A percentile compares a stretch with the other conserved stretches of the same genome.
Evolutionary conservation across 108 stramenopile species (phyloP).

Genomic region (Asterionellopsis glacialis): DNA sequence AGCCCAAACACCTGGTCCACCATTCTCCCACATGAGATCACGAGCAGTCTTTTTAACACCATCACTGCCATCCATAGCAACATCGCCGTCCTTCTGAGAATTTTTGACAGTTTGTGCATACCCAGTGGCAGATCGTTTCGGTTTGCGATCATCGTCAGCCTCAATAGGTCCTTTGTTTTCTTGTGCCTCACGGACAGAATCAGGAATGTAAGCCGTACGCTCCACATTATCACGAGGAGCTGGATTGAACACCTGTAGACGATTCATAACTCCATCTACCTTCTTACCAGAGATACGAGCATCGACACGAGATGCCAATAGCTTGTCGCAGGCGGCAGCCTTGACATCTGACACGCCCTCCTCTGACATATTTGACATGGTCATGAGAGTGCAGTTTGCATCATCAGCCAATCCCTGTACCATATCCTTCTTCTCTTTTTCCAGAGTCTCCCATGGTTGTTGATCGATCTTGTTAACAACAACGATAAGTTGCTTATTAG

Average conservation of each 20-base stretch:
- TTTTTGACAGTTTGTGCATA: slow-evolving; percentile 73
- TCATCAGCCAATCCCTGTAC: slow-evolving; percentile 62
- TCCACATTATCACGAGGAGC: slow-evolving; percentile 84
- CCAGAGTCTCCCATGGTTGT: slow-evolving; percentile 86
- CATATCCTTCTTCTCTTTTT: slow-evolving; percentile 63
- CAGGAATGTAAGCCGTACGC: slow-evolving; percentile 87
- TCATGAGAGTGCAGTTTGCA: slow-evolving; percentile 79
- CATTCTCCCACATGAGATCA: slow-evolving; percentile 96
- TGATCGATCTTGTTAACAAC: slow-evolving; percentile 97
- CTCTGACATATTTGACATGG: slow-evolving; percentile 94
- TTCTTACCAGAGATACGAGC: slow-evolving; percentile 85
- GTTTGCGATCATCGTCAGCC: slow-evolving; percentile 24
- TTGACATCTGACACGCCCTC: slow-evolving; percentile 92
- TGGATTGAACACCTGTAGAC: slow-evolving; percentile 95
- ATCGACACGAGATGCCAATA: slow-evolving; percentile 90
- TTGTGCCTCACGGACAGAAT: slow-evolving; percentile 74
- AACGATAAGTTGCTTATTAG: slow-evolving; percentile 96
- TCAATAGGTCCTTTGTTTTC: slow-evolving; percentile 38
- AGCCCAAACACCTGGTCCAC: slow-evolving; percentile 96
- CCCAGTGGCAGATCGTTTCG: slow-evolving; percentile 50
- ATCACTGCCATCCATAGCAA: slow-evolving; percentile 22
- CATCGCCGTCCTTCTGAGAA: slow-evolving; percentile 28
- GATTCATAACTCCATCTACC: slow-evolving; percentile 92
- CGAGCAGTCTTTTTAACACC: slow-evolving; percentile 81
- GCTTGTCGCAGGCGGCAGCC: slow-evolving; percentile 90